Percentiles rank a stretch among this genome's conserved stretches.
Evolutionary conservation across 805 yeast species (phyloP).

Genomic region (Candida verbasci): DNA sequence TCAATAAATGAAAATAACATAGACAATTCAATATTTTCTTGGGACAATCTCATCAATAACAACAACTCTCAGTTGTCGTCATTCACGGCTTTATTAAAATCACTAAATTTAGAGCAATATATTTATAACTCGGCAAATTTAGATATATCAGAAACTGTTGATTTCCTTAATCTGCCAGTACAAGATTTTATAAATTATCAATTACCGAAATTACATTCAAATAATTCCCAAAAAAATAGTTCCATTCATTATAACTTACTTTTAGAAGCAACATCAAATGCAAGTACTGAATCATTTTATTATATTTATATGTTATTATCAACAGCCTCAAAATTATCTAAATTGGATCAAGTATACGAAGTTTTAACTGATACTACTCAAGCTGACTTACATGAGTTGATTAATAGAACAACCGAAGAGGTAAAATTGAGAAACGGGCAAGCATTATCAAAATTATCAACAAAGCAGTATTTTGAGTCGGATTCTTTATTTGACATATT

Average conservation of each 20-base stretch:
- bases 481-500: conserved; percentile 16
- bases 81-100: conserved; percentile 29
- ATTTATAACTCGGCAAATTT: conserved; percentile 53
- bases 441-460: conserved; percentile 23
- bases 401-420: conserved; percentile 61
- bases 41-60: conserved; percentile 21
- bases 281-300: conserved; percentile 41
- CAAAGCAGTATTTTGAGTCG: conserved; percentile 27
- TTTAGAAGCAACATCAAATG: conserved; percentile 24
- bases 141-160: conserved; percentile 50
- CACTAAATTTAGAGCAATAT: conserved; percentile 48
- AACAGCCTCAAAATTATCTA: conserved; percentile 57
- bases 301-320: conserved; percentile 51
- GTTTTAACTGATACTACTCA: conserved; percentile 51
- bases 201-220: conserved; percentile 24
- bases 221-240: conserved; percentile 14
- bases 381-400: conserved; percentile 59
- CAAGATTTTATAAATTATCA: conserved; percentile 24
- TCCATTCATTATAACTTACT: conserved; percentile 25
- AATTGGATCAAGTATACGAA: conserved; percentile 54
- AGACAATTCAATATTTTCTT: conserved; percentile 9
- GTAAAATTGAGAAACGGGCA: conserved; percentile 51
- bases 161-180: conserved; percentile 26
- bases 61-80: conserved; percentile 34
- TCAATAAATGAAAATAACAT: neutral